Base-by-base conservation (phyloP, 2,329 filamentous ascomycete genomes). In the Gremmenia infestans region DNA sequence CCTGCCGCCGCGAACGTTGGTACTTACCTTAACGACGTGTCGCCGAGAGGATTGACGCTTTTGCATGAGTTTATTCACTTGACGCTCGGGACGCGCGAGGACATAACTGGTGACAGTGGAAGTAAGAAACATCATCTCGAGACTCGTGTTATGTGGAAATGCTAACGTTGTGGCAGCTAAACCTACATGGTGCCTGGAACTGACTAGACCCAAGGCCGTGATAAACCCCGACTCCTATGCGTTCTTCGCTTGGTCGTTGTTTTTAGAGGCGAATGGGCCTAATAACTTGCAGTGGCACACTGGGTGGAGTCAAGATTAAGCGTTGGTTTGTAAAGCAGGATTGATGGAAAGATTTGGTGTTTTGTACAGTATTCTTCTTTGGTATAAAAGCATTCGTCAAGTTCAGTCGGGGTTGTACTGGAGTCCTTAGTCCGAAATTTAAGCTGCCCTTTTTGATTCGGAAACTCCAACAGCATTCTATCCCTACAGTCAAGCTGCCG, bases 51-150 rank as follows among this genome's bases (percentile, higher is more conserved):
- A n/a, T 39, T 50, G 48, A 50, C 48, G 11, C 48, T 50, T n/a
- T 39, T 50, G 14, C 48, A 50, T 15, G 48, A 50, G n/a, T 15
- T 50, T 12, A 39, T 50, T 37, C 48, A 50, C 37, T 17, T 50
- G 48, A 50, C 48, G 9, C 14, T 32, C 4, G 35, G 28, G 3
- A 14, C 35, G n/a, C 35, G 40, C 5, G 5, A 37, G 15, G 40
- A 28, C 7, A 25, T 4, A n/a, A 39, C 37, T 39, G 37, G 37
- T 11, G 48, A 50, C 39, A 11, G 15, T 17, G 48, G 11, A 50
- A 50, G 48, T 50, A 50, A 35, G 28, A 37, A 39, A 8, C 28
- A 39, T 5, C n/a, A n/a, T 14, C 37, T 9, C 35, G 23, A 25
- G 23, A 14, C 35, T 22, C 12, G 11, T 39, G n/a, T 35, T 15